These are phyloP conservation scores for Phytophthora capsici DNA, from an alignment of 352 stramenopile genomes.

Conservation along the genomic window DNA sequence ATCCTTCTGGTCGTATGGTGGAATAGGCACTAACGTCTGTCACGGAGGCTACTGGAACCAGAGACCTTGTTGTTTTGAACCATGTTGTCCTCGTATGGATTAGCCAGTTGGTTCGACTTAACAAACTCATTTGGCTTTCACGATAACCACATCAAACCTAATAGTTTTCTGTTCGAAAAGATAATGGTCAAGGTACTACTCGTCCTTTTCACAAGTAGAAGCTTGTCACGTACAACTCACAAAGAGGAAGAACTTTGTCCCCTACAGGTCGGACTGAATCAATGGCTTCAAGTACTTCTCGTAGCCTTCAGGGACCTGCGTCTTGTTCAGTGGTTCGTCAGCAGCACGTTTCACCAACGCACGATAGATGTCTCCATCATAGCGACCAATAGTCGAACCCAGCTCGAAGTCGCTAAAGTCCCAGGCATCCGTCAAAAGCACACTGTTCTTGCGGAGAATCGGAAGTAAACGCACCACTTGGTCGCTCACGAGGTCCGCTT, in stretches of 20 bases:
- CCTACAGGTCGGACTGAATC: constrained; percentile 32
- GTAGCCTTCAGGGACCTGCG: constrained; percentile 51
- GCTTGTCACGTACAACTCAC: too few species aligned
- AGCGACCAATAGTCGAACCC: constrained; percentile 63
- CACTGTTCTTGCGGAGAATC: constrained; percentile 50
- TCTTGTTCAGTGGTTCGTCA: constrained; percentile 61
- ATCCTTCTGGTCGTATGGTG: not conserved
- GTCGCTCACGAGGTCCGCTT: constrained; percentile 42
- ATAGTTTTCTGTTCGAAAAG: not conserved
- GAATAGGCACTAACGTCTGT: constrained; percentile 12
- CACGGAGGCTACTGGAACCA: not conserved
- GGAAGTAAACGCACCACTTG: constrained; percentile 47
- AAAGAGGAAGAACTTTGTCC: not conserved
- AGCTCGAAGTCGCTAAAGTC: constrained; percentile 75
- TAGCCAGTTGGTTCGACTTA: not conserved
- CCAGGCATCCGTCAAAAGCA: constrained; percentile 54
- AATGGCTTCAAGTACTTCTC: constrained; percentile 47
- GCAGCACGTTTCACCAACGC: constrained; percentile 47
- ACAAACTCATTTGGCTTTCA: not conserved
- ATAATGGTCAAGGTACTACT: not conserved
- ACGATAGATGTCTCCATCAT: constrained; percentile 68
- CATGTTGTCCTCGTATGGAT: not conserved
- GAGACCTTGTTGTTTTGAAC: not conserved
- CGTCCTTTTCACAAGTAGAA: too few species aligned
- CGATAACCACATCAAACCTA: not conserved